Percentiles rank a stretch among this genome's conserved stretches.
phyloP scores from a whole-genome alignment of 2,329 filamentous ascomycete genomes.

The Dendryphion nanum region DNA sequence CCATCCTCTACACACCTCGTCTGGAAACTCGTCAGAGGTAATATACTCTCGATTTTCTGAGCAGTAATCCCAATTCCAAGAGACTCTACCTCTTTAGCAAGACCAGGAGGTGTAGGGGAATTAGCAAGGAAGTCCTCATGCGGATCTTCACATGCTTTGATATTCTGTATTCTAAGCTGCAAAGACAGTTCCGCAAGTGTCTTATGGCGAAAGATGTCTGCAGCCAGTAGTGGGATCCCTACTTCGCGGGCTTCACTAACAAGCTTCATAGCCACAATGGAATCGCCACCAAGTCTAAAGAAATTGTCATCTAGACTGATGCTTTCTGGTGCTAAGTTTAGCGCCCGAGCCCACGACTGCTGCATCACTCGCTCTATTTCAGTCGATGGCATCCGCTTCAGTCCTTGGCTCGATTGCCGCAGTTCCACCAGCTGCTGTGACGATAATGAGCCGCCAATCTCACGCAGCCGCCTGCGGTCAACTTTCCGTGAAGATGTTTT shows the following conservation, averaged over 20 bases:
- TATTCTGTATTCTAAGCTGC: too few species aligned
- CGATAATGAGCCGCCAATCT: too few species aligned
- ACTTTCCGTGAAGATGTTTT: conserved; percentile 7
- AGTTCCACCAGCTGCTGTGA: too few species aligned
- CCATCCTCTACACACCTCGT: neutral
- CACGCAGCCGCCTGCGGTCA: conserved; percentile 5
- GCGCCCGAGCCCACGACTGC: conserved; percentile 1
- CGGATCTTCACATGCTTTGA: neutral
- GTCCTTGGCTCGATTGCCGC: too few species aligned
- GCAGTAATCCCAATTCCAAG: neutral
- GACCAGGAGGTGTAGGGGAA: neutral
- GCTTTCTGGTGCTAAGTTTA: neutral
- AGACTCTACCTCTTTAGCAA: neutral
- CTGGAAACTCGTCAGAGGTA: conserved; percentile 56
- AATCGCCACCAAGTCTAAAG: conserved; percentile 43
- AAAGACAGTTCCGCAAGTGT: neutral
- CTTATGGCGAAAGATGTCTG: neutral
- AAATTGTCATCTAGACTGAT: conserved; percentile 40
- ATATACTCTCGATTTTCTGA: conserved; percentile 47
- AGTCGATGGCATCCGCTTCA: too few species aligned
- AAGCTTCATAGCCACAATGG: conserved; percentile 13
- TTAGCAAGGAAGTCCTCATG: neutral
- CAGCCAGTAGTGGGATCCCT: neutral
- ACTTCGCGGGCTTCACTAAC: conserved; percentile 11
- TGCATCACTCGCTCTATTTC: too few species aligned